Evolutionary conservation across 305 asterid species (phyloP), one percentile per base, ranked within the genome.

Genomic region (Plantago coronopus): DNA sequence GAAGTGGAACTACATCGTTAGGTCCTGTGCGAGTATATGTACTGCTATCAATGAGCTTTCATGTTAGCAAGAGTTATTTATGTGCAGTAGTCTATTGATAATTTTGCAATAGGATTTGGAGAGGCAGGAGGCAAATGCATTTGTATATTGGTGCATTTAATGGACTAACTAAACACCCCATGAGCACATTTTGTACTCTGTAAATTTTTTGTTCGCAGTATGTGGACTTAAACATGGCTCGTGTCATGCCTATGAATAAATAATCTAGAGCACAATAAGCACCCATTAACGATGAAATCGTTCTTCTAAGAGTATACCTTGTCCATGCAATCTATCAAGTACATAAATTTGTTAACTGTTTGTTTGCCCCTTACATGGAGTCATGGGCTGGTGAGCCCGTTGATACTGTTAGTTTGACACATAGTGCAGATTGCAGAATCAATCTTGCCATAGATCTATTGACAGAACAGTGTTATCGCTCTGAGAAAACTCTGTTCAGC

Each of bases 21-120:
- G 53, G 56, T 57, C 11, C 15, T 67, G 57, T 18, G 57, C 59
- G 57, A 57, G 38, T 67, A 17, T 43, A 38, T 54, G 57, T 62
- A 29, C 57, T 27, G 40, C 38, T 31, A 17, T 48, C 46, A 21
- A 19, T 23, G 40, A 29, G 17, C 8, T 21, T 21, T 31, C n/a
- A 29, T 34, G 42, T 12, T 38, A 27, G 60, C 46, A n/a, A 7
- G 17, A 20, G 55, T n/a, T 19, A 19, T 19, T 10, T 19, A 7
- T 57, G 25, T 18, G 58, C 25, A 27, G 15, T 18, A 57, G 18
- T 19, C 40, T 47, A 48, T 31, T 13, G 14, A 12, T 54, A 54
- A 59, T 43, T 21, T 57, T 54, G 31, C 27, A n/a, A n/a, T 44
- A 51, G 21, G 59, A 55, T 47, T 10, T 8, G 18, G 27, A 10